Conservation (phyloP, 176 grass and related monocot species). For the Ensete glaucum region DNA sequence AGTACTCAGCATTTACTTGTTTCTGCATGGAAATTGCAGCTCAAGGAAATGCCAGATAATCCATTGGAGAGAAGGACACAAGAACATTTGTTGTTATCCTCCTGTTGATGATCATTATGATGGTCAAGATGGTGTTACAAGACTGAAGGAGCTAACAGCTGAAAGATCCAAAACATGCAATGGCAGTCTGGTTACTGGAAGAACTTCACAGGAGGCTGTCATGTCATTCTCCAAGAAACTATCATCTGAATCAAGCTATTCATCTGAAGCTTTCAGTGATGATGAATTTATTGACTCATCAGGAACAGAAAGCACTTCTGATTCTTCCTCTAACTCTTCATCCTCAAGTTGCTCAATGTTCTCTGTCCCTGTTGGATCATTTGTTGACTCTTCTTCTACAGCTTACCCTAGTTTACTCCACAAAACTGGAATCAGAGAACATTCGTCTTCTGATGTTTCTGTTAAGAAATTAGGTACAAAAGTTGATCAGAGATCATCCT, state of each 20-base stretch:
- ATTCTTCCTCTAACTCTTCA: conserved; percentile 21
- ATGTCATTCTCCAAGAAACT: conserved; percentile 2
- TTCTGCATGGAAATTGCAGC: conserved; percentile 16
- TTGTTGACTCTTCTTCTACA: conserved; percentile 3
- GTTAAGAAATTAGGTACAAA: neutral
- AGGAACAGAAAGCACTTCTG: conserved; percentile 18
- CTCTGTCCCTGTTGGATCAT: neutral
- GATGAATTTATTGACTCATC: conserved; percentile 16
- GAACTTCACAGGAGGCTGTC: conserved; percentile 2
- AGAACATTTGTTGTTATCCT: conserved; percentile 7
- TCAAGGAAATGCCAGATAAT: conserved; percentile 26
- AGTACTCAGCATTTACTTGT: neutral
- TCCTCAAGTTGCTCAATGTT: neutral
- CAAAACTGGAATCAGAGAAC: neutral
- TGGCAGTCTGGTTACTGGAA: neutral
- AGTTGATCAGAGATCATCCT: neutral
- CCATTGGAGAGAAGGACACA: conserved; percentile 28
- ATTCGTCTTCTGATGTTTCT: neutral
- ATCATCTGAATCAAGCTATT: conserved; percentile 20
- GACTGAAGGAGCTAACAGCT: neutral
- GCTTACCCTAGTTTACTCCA: neutral
- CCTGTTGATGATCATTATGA: neutral
- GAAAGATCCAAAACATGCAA: neutral
- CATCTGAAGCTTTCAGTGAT: conserved; percentile 24
- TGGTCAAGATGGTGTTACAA: neutral